Conservation (phyloP, 768 basidiomycete species). For the Phlegmacium glaucopus region DNA sequence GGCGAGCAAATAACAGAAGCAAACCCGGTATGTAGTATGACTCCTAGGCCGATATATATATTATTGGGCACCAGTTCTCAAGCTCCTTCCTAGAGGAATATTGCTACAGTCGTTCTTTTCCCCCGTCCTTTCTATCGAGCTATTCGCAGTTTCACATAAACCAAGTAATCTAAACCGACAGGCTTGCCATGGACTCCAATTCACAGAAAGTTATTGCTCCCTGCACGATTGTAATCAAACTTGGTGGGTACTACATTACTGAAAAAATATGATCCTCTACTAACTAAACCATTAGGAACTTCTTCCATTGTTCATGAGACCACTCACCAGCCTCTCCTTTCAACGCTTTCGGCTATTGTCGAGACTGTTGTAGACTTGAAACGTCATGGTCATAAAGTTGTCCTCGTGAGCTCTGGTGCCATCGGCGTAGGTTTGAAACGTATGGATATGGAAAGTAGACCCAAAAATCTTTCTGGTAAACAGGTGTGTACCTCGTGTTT, state of each 20-base stretch:
- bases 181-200: not conserved
- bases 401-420: slow-evolving; percentile 94
- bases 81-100: no score
- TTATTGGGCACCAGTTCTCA: no score
- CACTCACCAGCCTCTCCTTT: slow-evolving; percentile 88
- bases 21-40: no score
- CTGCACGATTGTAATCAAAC: slow-evolving; percentile 82
- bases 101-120: no score
- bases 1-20: no score
- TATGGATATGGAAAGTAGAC: slow-evolving; percentile 78
- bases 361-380: slow-evolving; percentile 84
- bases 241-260: slow-evolving; percentile 50
- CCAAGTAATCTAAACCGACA: no score
- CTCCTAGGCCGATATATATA: no score
- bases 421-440: slow-evolving; percentile 93
- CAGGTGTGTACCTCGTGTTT: slow-evolving; percentile 55
- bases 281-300: slow-evolving; percentile 54
- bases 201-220: slow-evolving; percentile 19
- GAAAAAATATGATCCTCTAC: not conserved
- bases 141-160: no score
- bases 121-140: no score
- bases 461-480: slow-evolving; percentile 86
- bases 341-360: slow-evolving; percentile 87
- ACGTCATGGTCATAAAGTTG: slow-evolving; percentile 84
- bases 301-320: slow-evolving; percentile 96